Evolutionary conservation across 257 asterid species (phyloP).

Genomic region (Solanum tarapatanum): DNA sequence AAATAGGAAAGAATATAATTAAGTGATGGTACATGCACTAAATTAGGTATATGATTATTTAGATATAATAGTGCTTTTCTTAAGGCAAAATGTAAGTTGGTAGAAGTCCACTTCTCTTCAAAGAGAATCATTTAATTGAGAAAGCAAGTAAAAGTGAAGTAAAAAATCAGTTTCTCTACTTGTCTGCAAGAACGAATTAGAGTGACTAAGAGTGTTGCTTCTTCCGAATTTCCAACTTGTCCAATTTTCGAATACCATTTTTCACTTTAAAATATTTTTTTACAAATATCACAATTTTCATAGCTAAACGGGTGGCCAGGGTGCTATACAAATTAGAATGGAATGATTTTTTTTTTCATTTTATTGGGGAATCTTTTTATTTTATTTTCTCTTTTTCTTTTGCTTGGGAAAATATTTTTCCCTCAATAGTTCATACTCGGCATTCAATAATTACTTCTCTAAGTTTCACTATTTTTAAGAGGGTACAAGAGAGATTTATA

Average conservation of each 20-base stretch:
- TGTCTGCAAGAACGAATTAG: not conserved
- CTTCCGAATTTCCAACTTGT: not conserved
- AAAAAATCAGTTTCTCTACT: not conserved
- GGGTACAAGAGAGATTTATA: not conserved
- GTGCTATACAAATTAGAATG: not conserved
- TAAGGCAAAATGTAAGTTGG: not conserved
- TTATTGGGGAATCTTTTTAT: not conserved
- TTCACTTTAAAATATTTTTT: not conserved
- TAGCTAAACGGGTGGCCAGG: not conserved
- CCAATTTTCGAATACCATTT: too few species aligned
- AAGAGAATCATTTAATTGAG: not conserved
- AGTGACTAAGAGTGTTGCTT: not conserved
- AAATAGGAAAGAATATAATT: not conserved
- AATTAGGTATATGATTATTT: not conserved
- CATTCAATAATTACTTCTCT: not conserved
- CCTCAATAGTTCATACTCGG: not conserved
- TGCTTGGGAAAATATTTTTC: not conserved
- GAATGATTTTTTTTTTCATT: not conserved
- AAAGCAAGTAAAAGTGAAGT: not conserved
- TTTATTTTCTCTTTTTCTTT: not conserved
- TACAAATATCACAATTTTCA: not conserved
- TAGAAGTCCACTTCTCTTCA: not conserved
- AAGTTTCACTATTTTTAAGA: not conserved
- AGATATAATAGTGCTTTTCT: not conserved
- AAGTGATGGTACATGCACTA: not conserved